phyloP scores from a whole-genome alignment of 495 filamentous ascomycete species.

The Penicillium bialowiezense region DNA sequence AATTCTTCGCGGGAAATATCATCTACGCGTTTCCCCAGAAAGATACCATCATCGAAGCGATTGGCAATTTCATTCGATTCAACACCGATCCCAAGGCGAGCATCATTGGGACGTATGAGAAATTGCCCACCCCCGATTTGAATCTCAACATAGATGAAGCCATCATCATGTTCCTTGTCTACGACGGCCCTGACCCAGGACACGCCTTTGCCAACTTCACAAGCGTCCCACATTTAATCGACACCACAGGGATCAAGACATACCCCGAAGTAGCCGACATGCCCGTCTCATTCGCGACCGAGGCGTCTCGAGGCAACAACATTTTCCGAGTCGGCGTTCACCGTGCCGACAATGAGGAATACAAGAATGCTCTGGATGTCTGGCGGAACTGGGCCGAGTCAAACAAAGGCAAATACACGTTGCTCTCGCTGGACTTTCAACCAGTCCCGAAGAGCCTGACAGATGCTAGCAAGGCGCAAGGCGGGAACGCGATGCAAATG shows the following conservation, averaged over 20 bases:
- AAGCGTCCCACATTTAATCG: constrained; percentile 21
- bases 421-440: constrained; percentile 32
- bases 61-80: constrained; percentile 29
- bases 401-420: constrained; percentile 28
- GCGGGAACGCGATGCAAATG: constrained; percentile 39
- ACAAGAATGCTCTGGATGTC: constrained; percentile 17
- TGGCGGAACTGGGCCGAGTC: constrained; percentile 29
- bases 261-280: constrained; percentile 32
- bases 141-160: constrained; percentile 28
- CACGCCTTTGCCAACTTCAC: constrained; percentile 30
- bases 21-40: constrained; percentile 26
- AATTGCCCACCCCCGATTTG: constrained; percentile 21
- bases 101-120: constrained; percentile 33
- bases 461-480: constrained; percentile 32
- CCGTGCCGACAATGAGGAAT: constrained; percentile 22
- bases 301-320: constrained; percentile 28
- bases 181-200: constrained; percentile 31
- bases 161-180: constrained; percentile 37
- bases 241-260: constrained; percentile 24
- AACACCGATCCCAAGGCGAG: constrained; percentile 33
- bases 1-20: constrained; percentile 30
- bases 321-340: constrained; percentile 37
- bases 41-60: constrained; percentile 23
- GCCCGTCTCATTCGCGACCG: constrained; percentile 26
- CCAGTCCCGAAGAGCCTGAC: constrained; percentile 32